A percentile compares a stretch with the other conserved stretches of the same genome.
Conservation (phyloP, 768 basidiomycete genomes). For the Pleurotus platypus region DNA sequence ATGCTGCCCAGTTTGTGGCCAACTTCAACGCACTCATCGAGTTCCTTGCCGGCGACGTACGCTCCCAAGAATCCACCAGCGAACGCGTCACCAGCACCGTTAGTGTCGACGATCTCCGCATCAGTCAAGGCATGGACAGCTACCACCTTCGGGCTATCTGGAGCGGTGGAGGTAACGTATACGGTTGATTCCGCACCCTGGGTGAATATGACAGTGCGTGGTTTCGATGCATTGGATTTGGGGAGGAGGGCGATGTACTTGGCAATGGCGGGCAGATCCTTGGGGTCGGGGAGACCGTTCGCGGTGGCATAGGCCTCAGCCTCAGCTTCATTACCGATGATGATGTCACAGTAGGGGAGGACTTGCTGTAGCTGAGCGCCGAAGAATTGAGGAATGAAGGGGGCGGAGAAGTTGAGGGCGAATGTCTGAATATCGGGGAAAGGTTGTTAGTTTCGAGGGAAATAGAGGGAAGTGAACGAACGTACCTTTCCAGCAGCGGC, state of each 20-base stretch:
- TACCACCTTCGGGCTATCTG: constrained; percentile 53
- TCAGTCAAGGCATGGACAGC: constrained; percentile 54
- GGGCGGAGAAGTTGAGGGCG: constrained; percentile 91
- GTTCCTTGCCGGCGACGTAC: constrained; percentile 68
- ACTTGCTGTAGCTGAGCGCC: constrained; percentile 74
- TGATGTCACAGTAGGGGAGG: constrained; percentile 79
- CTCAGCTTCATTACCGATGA: constrained; percentile 97
- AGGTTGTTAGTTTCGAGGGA: constrained; percentile 6
- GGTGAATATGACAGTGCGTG: constrained; percentile 86
- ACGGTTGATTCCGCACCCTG: constrained; percentile 82
- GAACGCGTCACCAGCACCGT: constrained; percentile 97
- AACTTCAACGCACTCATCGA: constrained; percentile 74
- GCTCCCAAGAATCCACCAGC: constrained; percentile 95
- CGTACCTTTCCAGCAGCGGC: constrained; percentile 71
- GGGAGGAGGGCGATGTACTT: constrained; percentile 67
- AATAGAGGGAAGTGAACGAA: neutral
- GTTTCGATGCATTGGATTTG: constrained; percentile 73
- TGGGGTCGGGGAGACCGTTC: constrained; percentile 62
- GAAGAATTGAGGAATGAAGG: constrained; percentile 97
- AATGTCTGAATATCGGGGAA: constrained; percentile 55
- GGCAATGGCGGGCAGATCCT: constrained; percentile 67
- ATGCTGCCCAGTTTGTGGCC: constrained; percentile 87
- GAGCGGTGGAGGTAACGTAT: constrained; percentile 59
- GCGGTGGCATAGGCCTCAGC: constrained; percentile 83
- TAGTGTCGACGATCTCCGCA: constrained; percentile 87